A percentile compares a stretch with the other conserved stretches of the same genome.
Conservation (phyloP, 1,284 basidiomycete genomes). For the Melampsora americana region DNA sequence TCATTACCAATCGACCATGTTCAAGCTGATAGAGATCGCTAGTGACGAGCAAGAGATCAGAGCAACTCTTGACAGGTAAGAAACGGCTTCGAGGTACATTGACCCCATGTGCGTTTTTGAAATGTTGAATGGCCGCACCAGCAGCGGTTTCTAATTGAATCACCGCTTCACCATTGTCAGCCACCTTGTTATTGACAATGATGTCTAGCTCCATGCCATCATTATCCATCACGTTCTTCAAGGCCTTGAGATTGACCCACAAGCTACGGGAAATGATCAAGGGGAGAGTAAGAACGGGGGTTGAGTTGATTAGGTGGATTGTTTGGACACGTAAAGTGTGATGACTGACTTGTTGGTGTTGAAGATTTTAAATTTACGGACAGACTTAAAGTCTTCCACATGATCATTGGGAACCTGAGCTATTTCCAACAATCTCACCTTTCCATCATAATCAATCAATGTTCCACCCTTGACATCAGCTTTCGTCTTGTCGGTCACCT, state of each 20-base stretch:
- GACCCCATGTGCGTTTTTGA: constrained; percentile 88
- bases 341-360: constrained; percentile 58
- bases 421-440: constrained; percentile 90
- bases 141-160: constrained; percentile 93
- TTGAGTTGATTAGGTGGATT: background rate
- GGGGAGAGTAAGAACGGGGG: constrained; percentile 6
- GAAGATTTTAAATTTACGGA: constrained; percentile 65
- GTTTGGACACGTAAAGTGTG: background rate
- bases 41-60: constrained; percentile 81
- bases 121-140: constrained; percentile 97
- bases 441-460: constrained; percentile 76
- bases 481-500: constrained; percentile 99
- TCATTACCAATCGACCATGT: constrained; percentile 89
- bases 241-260: constrained; percentile 84
- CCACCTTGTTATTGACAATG: constrained; percentile 84
- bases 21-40: constrained; percentile 91
- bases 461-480: constrained; percentile 99
- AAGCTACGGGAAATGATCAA: constrained; percentile 68
- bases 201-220: constrained; percentile 79
- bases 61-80: constrained; percentile 77
- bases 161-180: constrained; percentile 82
- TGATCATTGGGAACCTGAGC: constrained; percentile 98
- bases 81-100: constrained; percentile 97
- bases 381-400: constrained; percentile 94
- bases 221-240: constrained; percentile 90